Conservation (phyloP, 2,329 filamentous ascomycete genomes). For the Aphanoascus verrucosus region DNA sequence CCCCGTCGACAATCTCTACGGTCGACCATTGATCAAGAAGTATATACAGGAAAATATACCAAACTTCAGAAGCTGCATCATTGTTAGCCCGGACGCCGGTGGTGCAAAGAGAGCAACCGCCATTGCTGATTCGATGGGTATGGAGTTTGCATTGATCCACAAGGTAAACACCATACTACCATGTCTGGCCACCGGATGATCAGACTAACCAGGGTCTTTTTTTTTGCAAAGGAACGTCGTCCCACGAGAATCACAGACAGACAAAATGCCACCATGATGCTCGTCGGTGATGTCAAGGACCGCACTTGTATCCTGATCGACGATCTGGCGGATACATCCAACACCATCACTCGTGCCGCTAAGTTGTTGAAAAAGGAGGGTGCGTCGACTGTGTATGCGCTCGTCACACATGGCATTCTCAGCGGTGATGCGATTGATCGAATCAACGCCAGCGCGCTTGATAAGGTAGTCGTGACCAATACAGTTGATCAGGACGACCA, state of each 20-base stretch:
- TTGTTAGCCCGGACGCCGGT: conserved; percentile 92
- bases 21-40: conserved; percentile 44
- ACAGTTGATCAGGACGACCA: conserved; percentile 84
- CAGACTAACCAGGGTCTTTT: conserved; percentile 22
- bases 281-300: conserved; percentile 74
- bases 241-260: conserved; percentile 79
- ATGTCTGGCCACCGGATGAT: conserved; percentile 7
- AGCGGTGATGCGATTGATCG: conserved; percentile 90
- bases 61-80: conserved; percentile 73
- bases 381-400: conserved; percentile 78
- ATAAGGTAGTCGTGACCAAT: conserved; percentile 92
- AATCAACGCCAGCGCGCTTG: conserved; percentile 84
- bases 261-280: conserved; percentile 77
- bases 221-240: conserved; percentile 63
- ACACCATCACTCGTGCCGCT: conserved; percentile 91
- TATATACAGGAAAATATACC: conserved; percentile 71
- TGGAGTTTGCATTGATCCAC: conserved; percentile 96
- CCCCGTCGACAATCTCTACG: conserved; percentile 95
- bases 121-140: conserved; percentile 83
- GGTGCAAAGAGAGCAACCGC: conserved; percentile 92
- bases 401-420: conserved; percentile 89
- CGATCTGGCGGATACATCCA: conserved; percentile 88
- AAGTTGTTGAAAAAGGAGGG: conserved; percentile 92
- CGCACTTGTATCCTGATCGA: conserved; percentile 84
- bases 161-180: conserved; percentile 52